Percentiles rank a stretch among this genome's conserved stretches.
Conservation (phyloP, 768 basidiomycete species). For the Stropharia rugosoannulata region DNA sequence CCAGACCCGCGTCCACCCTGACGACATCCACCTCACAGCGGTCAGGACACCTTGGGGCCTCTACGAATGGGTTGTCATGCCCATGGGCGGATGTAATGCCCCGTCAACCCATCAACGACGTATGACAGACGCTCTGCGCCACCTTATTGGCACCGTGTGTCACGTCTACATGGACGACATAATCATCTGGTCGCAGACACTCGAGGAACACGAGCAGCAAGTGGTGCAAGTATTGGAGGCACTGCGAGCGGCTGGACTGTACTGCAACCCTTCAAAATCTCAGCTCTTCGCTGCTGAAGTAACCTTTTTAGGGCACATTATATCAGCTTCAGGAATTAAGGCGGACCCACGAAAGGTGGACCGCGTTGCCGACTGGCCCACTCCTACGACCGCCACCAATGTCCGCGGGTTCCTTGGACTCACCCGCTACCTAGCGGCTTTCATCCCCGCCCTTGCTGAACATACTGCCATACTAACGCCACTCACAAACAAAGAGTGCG, state of each 20-base stretch:
- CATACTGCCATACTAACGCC: no score
- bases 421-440: constrained; percentile 25
- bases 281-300: constrained; percentile 19
- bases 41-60: constrained; percentile 35
- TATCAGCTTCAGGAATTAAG: constrained; percentile 26
- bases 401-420: constrained; percentile 33
- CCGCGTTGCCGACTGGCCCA: constrained; percentile 28
- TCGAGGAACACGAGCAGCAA: constrained; percentile 12
- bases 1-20: constrained; percentile 16
- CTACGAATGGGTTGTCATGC: constrained; percentile 43
- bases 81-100: constrained; percentile 13
- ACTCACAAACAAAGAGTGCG: not conserved
- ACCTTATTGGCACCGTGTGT: constrained; percentile 17
- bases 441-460: constrained; percentile 17
- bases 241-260: constrained; percentile 1
- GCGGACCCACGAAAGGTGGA: constrained; percentile 27
- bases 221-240: constrained; percentile 12
- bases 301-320: constrained; percentile 30
- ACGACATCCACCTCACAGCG: constrained; percentile 26
- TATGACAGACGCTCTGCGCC: constrained; percentile 20
- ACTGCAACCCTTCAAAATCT: constrained; percentile 12
- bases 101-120: constrained; percentile 26
- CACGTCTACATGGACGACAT: constrained; percentile 23
- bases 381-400: constrained; percentile 22
- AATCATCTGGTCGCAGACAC: constrained; percentile 15